A percentile compares a stretch with the other conserved stretches of the same genome.
phyloP scores from a whole-genome alignment of 441 rosid genomes.

The Gossypium aridum region DNA sequence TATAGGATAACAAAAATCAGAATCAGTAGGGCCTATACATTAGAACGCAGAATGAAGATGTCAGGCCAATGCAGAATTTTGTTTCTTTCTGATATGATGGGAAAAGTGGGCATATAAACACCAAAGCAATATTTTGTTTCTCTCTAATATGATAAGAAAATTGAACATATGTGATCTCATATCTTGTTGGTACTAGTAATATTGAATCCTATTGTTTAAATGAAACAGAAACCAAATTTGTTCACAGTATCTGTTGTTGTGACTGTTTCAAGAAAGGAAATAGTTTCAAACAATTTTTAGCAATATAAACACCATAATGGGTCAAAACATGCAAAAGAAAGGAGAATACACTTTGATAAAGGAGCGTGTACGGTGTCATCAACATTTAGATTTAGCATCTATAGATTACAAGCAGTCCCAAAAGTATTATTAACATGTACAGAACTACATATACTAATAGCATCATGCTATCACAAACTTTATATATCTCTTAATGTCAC shows the following conservation, averaged over 20 bases:
- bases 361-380: background rate
- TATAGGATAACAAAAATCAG: background rate
- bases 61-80: background rate
- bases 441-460: background rate
- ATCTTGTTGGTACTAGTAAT: background rate
- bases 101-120: background rate
- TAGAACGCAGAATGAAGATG: background rate
- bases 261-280: background rate
- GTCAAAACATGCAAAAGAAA: background rate
- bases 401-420: background rate
- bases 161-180: background rate
- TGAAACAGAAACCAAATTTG: background rate
- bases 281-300: background rate
- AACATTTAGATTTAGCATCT: constrained; percentile 1
- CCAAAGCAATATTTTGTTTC: background rate
- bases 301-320: background rate
- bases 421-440: background rate
- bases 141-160: background rate
- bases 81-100: background rate
- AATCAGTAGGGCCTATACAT: background rate
- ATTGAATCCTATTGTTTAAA: background rate
- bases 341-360: background rate
- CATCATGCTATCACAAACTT: background rate
- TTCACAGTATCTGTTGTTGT: background rate
- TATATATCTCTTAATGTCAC: background rate